Conservation (phyloP, 176 grass and related monocot genomes). For the Oryza officinalis region DNA sequence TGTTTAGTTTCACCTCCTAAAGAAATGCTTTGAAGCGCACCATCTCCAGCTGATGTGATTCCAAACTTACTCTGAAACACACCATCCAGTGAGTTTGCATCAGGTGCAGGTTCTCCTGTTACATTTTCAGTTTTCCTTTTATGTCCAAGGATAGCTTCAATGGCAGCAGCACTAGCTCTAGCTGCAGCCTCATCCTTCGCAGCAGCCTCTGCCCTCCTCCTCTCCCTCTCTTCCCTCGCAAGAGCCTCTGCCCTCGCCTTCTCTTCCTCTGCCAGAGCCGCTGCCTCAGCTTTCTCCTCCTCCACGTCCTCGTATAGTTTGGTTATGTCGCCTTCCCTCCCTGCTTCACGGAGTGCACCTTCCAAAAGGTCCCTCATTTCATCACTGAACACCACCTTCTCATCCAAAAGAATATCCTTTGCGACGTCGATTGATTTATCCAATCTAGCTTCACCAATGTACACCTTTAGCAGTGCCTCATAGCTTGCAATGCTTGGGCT, state of each 20-base stretch:
- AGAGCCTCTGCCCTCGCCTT: conserved; percentile 63
- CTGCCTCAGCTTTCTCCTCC: conserved; percentile 65
- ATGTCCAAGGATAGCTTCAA: conserved; percentile 65
- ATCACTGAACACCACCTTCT: conserved; percentile 54
- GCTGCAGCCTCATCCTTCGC: conserved; percentile 76
- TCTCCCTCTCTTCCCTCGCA: conserved; percentile 73
- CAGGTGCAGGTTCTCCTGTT: conserved; percentile 11
- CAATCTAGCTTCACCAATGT: conserved; percentile 33
- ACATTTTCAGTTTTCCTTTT: conserved; percentile 57
- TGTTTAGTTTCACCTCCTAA: conserved; percentile 15
- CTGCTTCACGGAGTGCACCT: conserved; percentile 46
- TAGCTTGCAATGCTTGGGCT: conserved; percentile 57
- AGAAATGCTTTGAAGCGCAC: conserved; percentile 13
- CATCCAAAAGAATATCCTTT: conserved; percentile 64
- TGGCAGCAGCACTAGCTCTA: conserved; percentile 77
- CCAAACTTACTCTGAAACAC: conserved; percentile 45
- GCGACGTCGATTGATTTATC: conserved; percentile 48
- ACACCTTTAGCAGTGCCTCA: conserved; percentile 61
- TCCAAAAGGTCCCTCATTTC: conserved; percentile 72
- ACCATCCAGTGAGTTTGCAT: conserved; percentile 8
- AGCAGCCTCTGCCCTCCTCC: conserved; percentile 59
- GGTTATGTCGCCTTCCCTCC: conserved; percentile 63
- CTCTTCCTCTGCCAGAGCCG: conserved; percentile 52
- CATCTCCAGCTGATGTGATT: conserved; percentile 30
- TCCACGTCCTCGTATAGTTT: conserved; percentile 70